Evolutionary conservation across 177 flowering plant species (phyloP), one percentile per base, ranked within the genome.

Genomic region (Vitis hybrid): DNA sequence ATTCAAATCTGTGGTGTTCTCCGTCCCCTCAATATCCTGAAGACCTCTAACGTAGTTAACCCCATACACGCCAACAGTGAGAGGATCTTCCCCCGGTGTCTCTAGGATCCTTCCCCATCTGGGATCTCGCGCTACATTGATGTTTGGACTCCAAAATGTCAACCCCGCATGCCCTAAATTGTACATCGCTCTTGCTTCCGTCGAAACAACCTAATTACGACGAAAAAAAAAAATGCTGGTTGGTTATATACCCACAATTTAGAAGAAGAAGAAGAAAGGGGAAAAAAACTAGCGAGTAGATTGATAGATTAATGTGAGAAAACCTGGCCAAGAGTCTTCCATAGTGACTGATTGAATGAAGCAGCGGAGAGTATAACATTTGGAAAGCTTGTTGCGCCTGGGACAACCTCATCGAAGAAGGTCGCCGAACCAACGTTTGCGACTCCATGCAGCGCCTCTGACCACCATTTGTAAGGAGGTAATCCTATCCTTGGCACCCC

Each of bases 71-170:
- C 59, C 72, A 1, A 77, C 67, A 7, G 8, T 9, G 55, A 4
- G 8, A 39, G 85, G 87, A 39, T 80, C 83, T 62, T 84, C 87
- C 1, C 87, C 83, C 0, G 87, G 85, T 3, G 80, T 80, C 56
- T 84, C 83, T 3, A 13, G 58, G 3, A 10, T 64, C 19, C 83
- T 74, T 33, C 83, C 83, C 86, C 83, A 78, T 29, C 86, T 78
- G 0, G 85, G 79, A n/a, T 83, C 82, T 18, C 83, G 7, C 72
- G 74, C 70, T 19, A 76, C 76, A 45, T 83, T 83, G 2, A 82
- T 13, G 81, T 77, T 45, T 39, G 45, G 45, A 39, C 45, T 39
- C 45, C 45, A 39, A 39, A 26, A 26, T 0, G 45, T 39, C 45
- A 82, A 51, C 31, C 86, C 84, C 0, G 75, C 80, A 1, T 1